These are phyloP conservation scores for Monascus purpureus DNA, from an alignment of 495 filamentous ascomycete genomes.

Conservation along the genomic window DNA sequence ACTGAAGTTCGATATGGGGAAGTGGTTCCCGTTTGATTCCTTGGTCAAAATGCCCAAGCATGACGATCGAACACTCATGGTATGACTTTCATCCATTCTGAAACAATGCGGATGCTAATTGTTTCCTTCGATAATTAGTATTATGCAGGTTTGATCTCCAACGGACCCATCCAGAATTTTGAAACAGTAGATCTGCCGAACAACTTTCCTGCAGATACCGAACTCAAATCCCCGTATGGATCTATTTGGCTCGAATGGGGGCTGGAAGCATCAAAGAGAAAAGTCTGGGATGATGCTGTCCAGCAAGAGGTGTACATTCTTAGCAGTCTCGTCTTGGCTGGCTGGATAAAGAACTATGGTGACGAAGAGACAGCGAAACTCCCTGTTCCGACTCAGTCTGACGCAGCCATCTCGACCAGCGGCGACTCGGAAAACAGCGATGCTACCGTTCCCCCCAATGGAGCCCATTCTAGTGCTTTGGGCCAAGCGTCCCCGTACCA, in stretches of 20 bases:
- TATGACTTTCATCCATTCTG: conserved; percentile 5
- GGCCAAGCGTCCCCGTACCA: conserved; percentile 2
- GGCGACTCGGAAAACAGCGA: neutral
- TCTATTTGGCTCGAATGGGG: conserved; percentile 19
- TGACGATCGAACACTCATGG: conserved; percentile 15
- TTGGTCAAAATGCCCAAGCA: conserved; percentile 16
- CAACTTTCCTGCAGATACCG: conserved; percentile 6
- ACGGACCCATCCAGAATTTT: conserved; percentile 5
- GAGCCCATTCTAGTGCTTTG: neutral
- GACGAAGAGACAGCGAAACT: neutral
- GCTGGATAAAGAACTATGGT: conserved; percentile 6
- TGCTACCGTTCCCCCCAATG: neutral
- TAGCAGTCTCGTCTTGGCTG: conserved; percentile 8
- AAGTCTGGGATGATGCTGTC: conserved; percentile 12
- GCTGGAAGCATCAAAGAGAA: conserved; percentile 2
- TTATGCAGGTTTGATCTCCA: conserved; percentile 16
- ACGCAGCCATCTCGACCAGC: neutral
- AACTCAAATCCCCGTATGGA: conserved; percentile 14
- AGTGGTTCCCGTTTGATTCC: conserved; percentile 12
- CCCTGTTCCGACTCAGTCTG: neutral
- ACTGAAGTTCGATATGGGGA: conserved; percentile 2
- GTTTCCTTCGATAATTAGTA: conserved; percentile 7
- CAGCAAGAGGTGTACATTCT: conserved; percentile 10
- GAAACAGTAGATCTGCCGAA: conserved; percentile 6
- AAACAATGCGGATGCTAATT: no score